phyloP scores from a whole-genome alignment of 179 eudicot species.

The Patellifolia procumbens region DNA sequence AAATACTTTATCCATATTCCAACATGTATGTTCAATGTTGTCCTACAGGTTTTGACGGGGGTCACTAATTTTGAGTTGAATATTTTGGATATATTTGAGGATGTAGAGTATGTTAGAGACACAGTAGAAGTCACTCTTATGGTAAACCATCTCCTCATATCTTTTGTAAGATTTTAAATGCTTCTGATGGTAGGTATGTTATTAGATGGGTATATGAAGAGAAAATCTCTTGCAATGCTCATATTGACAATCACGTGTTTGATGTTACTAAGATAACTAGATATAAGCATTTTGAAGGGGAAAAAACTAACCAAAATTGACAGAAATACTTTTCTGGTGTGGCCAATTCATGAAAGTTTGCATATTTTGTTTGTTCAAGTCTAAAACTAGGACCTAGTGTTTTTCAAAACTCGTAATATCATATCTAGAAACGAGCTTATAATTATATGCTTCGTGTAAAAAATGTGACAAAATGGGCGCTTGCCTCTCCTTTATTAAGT shows the following conservation, averaged over 20 bases:
- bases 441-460: not conserved
- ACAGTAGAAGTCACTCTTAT: slow-evolving; percentile 56
- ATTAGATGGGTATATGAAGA: not conserved
- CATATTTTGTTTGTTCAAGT: not conserved
- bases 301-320: not conserved
- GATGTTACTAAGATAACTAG: not conserved
- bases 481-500: not conserved
- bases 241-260: not conserved
- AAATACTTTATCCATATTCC: not conserved
- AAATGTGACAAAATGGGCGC: not conserved
- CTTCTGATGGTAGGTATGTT: slow-evolving; percentile 1
- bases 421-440: not conserved
- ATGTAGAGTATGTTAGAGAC: slow-evolving; percentile 75
- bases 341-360: no score
- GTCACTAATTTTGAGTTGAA: slow-evolving; percentile 63
- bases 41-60: slow-evolving; percentile 65
- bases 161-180: not conserved
- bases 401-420: not conserved
- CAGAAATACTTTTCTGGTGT: not conserved
- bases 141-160: slow-evolving; percentile 41
- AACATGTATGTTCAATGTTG: not conserved
- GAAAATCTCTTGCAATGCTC: not conserved
- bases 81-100: slow-evolving; percentile 80
- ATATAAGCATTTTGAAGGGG: not conserved
- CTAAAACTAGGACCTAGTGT: not conserved